A percentile compares a stretch with the other conserved stretches of the same genome.
Conservation (phyloP, 148 eudicot genomes). For the Nepenthes mirabilis region DNA sequence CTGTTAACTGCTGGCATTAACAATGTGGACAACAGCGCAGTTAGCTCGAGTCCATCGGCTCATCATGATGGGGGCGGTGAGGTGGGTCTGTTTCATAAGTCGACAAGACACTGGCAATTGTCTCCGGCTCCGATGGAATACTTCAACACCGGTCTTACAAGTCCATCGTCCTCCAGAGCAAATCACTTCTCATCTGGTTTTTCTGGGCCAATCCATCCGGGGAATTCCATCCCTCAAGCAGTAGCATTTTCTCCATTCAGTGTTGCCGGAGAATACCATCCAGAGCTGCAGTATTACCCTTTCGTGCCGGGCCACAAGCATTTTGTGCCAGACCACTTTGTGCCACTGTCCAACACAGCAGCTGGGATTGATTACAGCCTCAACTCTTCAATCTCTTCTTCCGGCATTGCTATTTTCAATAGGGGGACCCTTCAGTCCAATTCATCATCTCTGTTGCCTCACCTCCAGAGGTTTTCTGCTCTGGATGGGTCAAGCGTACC, state of each 20-base stretch:
- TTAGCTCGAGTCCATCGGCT: conserved; percentile 21
- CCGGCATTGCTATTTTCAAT: conserved; percentile 43
- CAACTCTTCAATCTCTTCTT: conserved; percentile 43
- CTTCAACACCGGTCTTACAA: conserved; percentile 24
- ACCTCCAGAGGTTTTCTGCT: conserved; percentile 56
- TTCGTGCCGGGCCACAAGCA: conserved; percentile 22
- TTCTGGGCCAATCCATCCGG: conserved; percentile 15
- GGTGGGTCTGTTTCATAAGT: background rate
- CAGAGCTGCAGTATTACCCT: conserved; percentile 40
- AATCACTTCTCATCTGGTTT: conserved; percentile 12
- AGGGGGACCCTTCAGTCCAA: conserved; percentile 99
- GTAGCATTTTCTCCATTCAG: conserved; percentile 24
- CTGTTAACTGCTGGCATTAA: conserved; percentile 44
- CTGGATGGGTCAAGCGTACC: conserved; percentile 46
- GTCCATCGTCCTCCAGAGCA: conserved; percentile 9
- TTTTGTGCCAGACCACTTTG: conserved; percentile 22
- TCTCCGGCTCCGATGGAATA: conserved; percentile 42
- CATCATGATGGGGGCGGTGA: conserved; percentile 6
- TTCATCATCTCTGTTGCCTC: conserved; percentile 60
- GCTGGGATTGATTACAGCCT: conserved; percentile 36
- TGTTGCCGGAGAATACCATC: conserved; percentile 12
- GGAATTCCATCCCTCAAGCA: conserved; percentile 17
- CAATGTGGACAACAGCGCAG: conserved; percentile 12
- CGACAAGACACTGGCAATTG: conserved; percentile 6
- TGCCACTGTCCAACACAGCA: conserved; percentile 13